Evolutionary conservation across 306 rosid species (phyloP).

Genomic region (Fragaria vesca): DNA sequence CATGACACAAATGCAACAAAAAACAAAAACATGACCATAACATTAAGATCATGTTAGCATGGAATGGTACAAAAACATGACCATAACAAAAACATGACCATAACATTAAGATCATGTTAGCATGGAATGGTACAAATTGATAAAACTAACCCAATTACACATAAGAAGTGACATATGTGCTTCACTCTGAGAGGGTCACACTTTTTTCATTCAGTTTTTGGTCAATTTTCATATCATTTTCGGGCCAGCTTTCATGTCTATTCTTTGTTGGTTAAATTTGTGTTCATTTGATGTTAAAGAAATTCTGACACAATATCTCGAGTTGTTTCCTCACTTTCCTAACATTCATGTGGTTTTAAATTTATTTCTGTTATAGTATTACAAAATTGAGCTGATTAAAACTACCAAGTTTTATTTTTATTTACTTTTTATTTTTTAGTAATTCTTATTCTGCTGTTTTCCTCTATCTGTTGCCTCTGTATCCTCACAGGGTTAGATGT

Average conservation of each 20-base stretch:
- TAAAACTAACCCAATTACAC: background rate
- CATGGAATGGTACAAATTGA: background rate
- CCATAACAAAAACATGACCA: background rate
- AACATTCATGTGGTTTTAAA: background rate
- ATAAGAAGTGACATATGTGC: background rate
- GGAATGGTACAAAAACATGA: background rate
- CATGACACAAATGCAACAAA: background rate
- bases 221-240: background rate
- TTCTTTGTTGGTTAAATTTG: background rate
- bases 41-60: background rate
- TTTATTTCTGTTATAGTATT: background rate
- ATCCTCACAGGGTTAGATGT: constrained; percentile 58
- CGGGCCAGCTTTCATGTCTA: background rate
- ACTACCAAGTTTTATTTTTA: background rate
- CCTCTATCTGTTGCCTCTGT: constrained; percentile 23
- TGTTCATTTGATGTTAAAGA: background rate
- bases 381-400: background rate
- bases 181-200: background rate
- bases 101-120: background rate
- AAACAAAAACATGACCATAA: background rate
- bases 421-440: background rate
- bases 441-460: background rate
- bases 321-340: background rate
- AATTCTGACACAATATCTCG: background rate
- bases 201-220: background rate